Evolutionary conservation across 1,284 basidiomycete genomes (phyloP).

Genomic region (Gomphus sp.): DNA sequence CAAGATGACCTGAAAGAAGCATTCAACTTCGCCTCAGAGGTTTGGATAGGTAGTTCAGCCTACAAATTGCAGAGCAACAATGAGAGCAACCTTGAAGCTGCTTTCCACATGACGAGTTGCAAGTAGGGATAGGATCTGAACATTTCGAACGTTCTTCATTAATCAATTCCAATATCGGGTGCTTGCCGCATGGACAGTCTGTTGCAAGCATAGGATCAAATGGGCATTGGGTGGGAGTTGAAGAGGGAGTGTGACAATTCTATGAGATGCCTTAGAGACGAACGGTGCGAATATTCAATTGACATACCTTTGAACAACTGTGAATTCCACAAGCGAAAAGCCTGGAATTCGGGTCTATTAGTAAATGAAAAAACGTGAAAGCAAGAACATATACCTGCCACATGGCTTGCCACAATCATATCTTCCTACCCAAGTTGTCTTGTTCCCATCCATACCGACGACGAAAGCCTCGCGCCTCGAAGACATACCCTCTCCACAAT

Average conservation of each 20-base stretch:
- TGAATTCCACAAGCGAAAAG: conserved; percentile 72
- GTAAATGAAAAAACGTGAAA: neutral
- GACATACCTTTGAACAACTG: conserved; percentile 51
- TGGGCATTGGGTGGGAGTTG: conserved; percentile 55
- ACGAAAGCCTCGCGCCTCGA: conserved; percentile 18
- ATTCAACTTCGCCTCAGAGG: neutral
- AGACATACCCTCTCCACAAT: conserved; percentile 53
- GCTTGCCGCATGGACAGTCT: conserved; percentile 76
- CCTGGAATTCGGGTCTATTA: conserved; percentile 25
- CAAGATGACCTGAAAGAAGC: conserved; percentile 33
- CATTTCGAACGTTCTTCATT: conserved; percentile 35
- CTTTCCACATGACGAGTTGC: conserved; percentile 59
- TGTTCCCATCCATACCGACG: conserved; percentile 21
- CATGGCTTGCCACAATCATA: conserved; percentile 62
- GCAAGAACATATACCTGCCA: conserved; percentile 33
- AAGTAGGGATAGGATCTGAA: conserved; percentile 72
- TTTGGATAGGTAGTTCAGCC: conserved; percentile 9
- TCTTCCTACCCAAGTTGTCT: conserved; percentile 54
- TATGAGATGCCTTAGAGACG: conserved; percentile 19
- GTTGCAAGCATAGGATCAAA: conserved; percentile 57
- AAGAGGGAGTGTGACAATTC: conserved; percentile 58
- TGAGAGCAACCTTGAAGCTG: conserved; percentile 56
- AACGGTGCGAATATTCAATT: neutral
- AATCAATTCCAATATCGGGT: conserved; percentile 30
- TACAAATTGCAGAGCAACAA: conserved; percentile 46